These are phyloP conservation scores for Tarenaya hassleriana DNA, from an alignment of 345 rosid genomes.

Conservation along the genomic window DNA sequence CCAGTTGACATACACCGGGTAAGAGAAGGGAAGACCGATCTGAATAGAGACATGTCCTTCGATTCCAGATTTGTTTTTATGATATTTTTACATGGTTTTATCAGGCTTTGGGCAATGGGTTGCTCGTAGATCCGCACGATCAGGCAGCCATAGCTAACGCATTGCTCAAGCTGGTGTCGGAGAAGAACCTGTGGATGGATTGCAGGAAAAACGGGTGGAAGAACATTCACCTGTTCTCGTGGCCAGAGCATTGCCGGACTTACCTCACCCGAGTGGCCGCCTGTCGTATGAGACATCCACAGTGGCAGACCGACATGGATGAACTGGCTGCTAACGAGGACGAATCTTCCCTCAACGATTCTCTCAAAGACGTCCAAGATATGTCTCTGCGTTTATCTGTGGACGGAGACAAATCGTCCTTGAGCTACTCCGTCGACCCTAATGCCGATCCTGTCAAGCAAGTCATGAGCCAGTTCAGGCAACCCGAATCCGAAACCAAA, in stretches of 20 bases:
- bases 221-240: slow-evolving; percentile 87
- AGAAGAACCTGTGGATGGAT: slow-evolving; percentile 82
- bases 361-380: slow-evolving; percentile 85
- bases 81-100: slow-evolving; percentile 8
- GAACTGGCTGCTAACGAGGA: slow-evolving; percentile 53
- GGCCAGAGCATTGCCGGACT: slow-evolving; percentile 98
- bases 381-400: slow-evolving; percentile 91
- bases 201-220: slow-evolving; percentile 92
- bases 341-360: slow-evolving; percentile 73
- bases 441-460: slow-evolving; percentile 59
- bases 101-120: slow-evolving; percentile 86
- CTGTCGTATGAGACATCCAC: slow-evolving; percentile 89
- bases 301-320: slow-evolving; percentile 88
- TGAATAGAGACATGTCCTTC: neutral
- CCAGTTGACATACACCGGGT: slow-evolving; percentile 91
- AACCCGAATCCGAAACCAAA: slow-evolving; percentile 38
- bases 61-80: neutral
- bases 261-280: slow-evolving; percentile 93
- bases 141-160: slow-evolving; percentile 84
- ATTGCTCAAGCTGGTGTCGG: slow-evolving; percentile 80
- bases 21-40: slow-evolving; percentile 15
- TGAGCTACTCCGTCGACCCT: slow-evolving; percentile 49
- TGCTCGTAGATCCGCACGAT: slow-evolving; percentile 93
- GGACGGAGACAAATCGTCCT: slow-evolving; percentile 73
- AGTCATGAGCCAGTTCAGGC: slow-evolving; percentile 64